These are phyloP conservation scores for Skeletonema marinoi DNA, from an alignment of 108 stramenopile species.

Conservation along the genomic window DNA sequence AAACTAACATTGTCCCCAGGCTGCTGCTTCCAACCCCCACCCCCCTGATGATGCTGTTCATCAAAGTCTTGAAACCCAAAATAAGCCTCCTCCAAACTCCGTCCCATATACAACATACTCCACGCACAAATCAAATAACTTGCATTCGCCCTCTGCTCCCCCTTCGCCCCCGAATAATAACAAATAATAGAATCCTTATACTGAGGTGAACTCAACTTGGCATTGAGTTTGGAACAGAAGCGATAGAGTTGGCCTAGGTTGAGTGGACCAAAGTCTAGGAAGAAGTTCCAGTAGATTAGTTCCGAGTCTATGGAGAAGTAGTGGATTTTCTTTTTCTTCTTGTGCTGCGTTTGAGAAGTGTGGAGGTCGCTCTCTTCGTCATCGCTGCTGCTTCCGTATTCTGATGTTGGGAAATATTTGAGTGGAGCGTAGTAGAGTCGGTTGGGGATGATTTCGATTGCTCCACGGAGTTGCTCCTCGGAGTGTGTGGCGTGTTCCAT, in stretches of 20 bases:
- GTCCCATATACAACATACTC: slow-evolving; percentile 86
- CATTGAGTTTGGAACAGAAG: slow-evolving; percentile 88
- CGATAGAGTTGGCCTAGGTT: slow-evolving; percentile 96
- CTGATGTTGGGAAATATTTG: slow-evolving; percentile 35
- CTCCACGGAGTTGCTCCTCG: slow-evolving; percentile 34
- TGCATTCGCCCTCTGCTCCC: slow-evolving; percentile 92
- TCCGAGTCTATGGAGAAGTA: slow-evolving; percentile 93
- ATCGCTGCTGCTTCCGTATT: neutral
- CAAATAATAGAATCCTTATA: slow-evolving; percentile 62
- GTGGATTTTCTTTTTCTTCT: slow-evolving; percentile 40
- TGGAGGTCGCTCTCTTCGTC: neutral
- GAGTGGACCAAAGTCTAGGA: slow-evolving; percentile 99
- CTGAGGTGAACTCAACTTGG: slow-evolving; percentile 46
- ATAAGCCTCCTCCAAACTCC: slow-evolving; percentile 79
- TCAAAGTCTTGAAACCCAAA: slow-evolving; percentile 42
- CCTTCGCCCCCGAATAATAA: slow-evolving; percentile 76
- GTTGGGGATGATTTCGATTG: slow-evolving; percentile 46
- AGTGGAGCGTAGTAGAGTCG: slow-evolving; percentile 51
- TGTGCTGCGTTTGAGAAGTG: neutral
- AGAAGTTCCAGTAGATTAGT: slow-evolving; percentile 99
- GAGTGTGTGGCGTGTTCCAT: slow-evolving; percentile 24
- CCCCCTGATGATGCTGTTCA: neutral
- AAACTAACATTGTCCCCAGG: slow-evolving; percentile 1
- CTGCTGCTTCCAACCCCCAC: neutral
- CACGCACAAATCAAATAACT: slow-evolving; percentile 89